These are phyloP conservation scores for Aspergillus piperis DNA, from an alignment of 2,329 filamentous ascomycete species.

Conservation along the genomic window DNA sequence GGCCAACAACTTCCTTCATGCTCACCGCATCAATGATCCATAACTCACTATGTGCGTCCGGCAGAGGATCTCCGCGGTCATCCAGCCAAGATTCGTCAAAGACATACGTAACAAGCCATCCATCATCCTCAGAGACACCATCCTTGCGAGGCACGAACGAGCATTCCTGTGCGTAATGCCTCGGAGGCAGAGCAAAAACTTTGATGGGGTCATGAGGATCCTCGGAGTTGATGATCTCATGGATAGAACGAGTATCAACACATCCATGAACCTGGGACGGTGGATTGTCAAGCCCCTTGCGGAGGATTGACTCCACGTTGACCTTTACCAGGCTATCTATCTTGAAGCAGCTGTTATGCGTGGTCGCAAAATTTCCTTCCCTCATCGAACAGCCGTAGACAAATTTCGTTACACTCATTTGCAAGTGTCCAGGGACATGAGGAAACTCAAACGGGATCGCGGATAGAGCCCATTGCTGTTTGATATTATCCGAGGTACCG, in stretches of 20 bases:
- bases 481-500: constrained; percentile 42
- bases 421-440: constrained; percentile 54
- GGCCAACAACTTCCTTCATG: constrained; percentile 59
- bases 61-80: constrained; percentile 47
- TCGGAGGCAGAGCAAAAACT: constrained; percentile 61
- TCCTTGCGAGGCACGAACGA: constrained; percentile 59
- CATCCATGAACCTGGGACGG: constrained; percentile 59
- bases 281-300: constrained; percentile 49
- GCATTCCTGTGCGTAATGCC: constrained; percentile 67
- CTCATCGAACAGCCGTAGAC: constrained; percentile 68
- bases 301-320: constrained; percentile 33
- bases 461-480: constrained; percentile 65
- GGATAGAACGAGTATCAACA: constrained; percentile 59
- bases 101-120: constrained; percentile 67
- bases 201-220: constrained; percentile 59
- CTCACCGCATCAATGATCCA: constrained; percentile 67
- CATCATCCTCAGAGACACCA: constrained; percentile 60
- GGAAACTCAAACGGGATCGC: constrained; percentile 71
- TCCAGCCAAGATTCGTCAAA: constrained; percentile 69
- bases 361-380: constrained; percentile 12
- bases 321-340: constrained; percentile 15
- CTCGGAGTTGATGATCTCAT: constrained; percentile 52
- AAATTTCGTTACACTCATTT: constrained; percentile 62
- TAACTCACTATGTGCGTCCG: constrained; percentile 58
- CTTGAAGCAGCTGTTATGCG: constrained; percentile 2